Evolutionary conservation across 345 rosid species (phyloP).

Genomic region (Durio zibethinus): DNA sequence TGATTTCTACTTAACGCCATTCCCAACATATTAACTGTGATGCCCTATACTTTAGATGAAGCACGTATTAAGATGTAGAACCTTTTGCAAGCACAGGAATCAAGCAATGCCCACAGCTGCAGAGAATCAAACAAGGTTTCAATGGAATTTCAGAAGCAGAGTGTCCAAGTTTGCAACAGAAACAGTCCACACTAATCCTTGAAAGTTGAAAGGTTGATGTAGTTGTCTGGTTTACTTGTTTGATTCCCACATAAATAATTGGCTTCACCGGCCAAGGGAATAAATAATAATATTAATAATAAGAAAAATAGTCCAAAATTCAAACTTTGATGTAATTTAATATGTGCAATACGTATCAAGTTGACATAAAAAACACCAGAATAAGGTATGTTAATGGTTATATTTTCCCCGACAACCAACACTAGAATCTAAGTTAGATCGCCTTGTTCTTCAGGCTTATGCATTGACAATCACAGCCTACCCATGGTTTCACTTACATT

Average conservation of each 20-base stretch:
- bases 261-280: conserved; percentile 9
- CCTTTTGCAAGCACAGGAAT: conserved; percentile 6
- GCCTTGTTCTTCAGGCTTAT: conserved; percentile 3
- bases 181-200: too few relatives aligned
- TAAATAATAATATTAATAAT: too few relatives aligned
- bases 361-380: conserved; percentile 1
- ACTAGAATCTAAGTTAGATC: conserved; percentile 21
- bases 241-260: not conserved
- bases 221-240: not conserved
- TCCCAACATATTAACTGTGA: conserved; percentile 21
- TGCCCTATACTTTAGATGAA: conserved; percentile 9
- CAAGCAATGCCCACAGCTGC: not conserved
- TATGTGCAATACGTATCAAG: not conserved
- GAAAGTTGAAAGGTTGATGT: not conserved
- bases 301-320: not conserved
- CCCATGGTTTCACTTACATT: conserved; percentile 5
- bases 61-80: not conserved
- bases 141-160: not conserved
- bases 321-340: not conserved
- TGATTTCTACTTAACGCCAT: not conserved
- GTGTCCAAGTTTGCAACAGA: not conserved
- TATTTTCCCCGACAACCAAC: conserved; percentile 17
- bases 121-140: too few relatives aligned
- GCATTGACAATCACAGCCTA: conserved; percentile 15
- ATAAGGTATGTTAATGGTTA: not conserved